These are phyloP conservation scores for Monosporascus sp. DNA, from an alignment of 2,329 filamentous ascomycete species.

Conservation along the genomic window DNA sequence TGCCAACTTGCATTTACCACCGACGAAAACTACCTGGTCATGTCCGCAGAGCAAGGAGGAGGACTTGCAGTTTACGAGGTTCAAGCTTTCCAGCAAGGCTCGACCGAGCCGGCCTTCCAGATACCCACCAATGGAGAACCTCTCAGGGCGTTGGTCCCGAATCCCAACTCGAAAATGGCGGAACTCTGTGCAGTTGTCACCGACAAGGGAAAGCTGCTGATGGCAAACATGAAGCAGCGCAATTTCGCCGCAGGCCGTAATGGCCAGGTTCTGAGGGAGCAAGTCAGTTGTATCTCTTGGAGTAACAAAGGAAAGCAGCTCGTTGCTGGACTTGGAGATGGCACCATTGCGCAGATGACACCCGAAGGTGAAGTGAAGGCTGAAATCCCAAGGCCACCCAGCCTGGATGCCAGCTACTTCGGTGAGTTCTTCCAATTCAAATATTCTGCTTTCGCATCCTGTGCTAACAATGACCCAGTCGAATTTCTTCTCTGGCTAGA, in stretches of 20 bases:
- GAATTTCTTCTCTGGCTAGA: slow-evolving; percentile 84
- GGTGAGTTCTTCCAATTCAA: slow-evolving; percentile 43
- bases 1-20: slow-evolving; percentile 88
- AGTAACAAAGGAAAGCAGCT: slow-evolving; percentile 91
- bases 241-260: slow-evolving; percentile 52
- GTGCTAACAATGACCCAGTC: slow-evolving; percentile 44
- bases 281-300: slow-evolving; percentile 84
- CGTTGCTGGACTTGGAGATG: slow-evolving; percentile 78
- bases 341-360: slow-evolving; percentile 77
- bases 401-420: slow-evolving; percentile 58
- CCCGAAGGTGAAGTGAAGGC: slow-evolving; percentile 73
- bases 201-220: slow-evolving; percentile 71
- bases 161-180: slow-evolving; percentile 68
- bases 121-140: slow-evolving; percentile 70
- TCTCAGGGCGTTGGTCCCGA: slow-evolving; percentile 71
- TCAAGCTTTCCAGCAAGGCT: slow-evolving; percentile 59
- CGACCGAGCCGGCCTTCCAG: slow-evolving; percentile 66
- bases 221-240: slow-evolving; percentile 73
- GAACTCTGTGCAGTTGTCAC: slow-evolving; percentile 79
- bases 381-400: slow-evolving; percentile 72
- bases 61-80: slow-evolving; percentile 82
- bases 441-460: not conserved
- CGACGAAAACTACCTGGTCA: slow-evolving; percentile 79
- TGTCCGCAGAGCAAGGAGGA: slow-evolving; percentile 76
- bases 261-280: slow-evolving; percentile 61